Base-by-base conservation (phyloP, 2,329 filamentous ascomycete species). In the Ascochyta lentis region DNA sequence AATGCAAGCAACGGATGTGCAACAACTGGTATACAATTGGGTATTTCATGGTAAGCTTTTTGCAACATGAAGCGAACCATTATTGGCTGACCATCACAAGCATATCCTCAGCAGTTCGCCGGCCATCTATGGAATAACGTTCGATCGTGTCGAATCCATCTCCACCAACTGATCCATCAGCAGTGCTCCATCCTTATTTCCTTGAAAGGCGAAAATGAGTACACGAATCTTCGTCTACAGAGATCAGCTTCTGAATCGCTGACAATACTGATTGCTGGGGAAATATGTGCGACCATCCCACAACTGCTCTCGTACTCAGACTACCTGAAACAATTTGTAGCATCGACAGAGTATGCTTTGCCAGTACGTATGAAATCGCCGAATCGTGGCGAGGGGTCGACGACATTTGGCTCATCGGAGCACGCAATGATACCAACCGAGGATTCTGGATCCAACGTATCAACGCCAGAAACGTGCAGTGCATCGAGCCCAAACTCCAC, bases 61-160 rank as follows among this genome's bases (percentile, higher is more conserved):
- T 10, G 26, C 27, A n/a, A 2, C 6, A 31, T 6, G 12, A 27
- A 6, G 3, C 13, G 22, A 7, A 12, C 37, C 3, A 12, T 16
- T 6, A 4, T 27, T 35, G 3, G 49, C 54, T 59, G 33, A 61
- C 34, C 6, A 19, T 16, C 8, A 8, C 3, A 31, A 64, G 61
- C 63, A 12, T 67, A 68, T 29, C 57, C 61, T 8, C 58, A 58
- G 38, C 61, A 57, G 4, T 63, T 67, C 13, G 59, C 63, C 1
- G 65, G 66, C 13, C 64, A 67, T 48, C 37, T 69, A 3, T 70
- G 65, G 68, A 71, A 71, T 43, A 68, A 64, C 19, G 45, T 66
- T 9, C 64, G 67, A 12, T 59, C 60, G 6, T 60, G 54, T n/a
- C 64, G 66, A 39, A 48, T 71, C 6, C 63, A 67, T 19, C 53